A percentile compares a stretch with the other conserved stretches of the same genome.
Evolutionary conservation across 768 basidiomycete species (phyloP).

Genomic region (Suillus subluteus): DNA sequence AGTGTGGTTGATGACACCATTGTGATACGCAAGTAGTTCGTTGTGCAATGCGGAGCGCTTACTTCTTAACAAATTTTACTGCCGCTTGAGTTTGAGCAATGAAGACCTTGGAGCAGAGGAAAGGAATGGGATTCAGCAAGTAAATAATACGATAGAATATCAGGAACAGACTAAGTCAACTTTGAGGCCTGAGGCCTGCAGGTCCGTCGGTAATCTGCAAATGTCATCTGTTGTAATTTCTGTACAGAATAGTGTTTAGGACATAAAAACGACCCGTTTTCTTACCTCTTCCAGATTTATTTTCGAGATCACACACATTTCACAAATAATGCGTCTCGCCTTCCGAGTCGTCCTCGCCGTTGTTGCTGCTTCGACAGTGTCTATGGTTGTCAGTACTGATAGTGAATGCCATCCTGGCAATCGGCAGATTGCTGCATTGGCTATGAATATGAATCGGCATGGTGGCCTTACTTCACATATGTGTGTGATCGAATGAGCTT

Average conservation of each 20-base stretch:
- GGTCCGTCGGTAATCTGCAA: not conserved
- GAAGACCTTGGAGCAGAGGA: too few relatives aligned
- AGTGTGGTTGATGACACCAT: too few relatives aligned
- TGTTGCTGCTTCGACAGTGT: not conserved
- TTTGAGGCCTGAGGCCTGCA: too few relatives aligned
- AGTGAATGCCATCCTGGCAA: not conserved
- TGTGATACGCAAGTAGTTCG: too few relatives aligned
- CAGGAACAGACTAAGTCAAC: too few relatives aligned
- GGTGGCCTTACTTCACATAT: not conserved
- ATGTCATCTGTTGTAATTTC: not conserved
- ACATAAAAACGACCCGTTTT: not conserved
- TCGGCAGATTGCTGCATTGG: not conserved
- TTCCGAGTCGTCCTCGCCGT: not conserved
- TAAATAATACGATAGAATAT: too few relatives aligned
- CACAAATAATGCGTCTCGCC: not conserved
- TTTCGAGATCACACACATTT: not conserved
- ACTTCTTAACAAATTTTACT: too few relatives aligned
- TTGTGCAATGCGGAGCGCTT: too few relatives aligned
- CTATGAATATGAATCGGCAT: not conserved
- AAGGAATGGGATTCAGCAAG: too few relatives aligned
- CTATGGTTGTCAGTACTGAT: not conserved
- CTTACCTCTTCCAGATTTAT: not conserved
- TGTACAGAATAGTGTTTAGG: not conserved
- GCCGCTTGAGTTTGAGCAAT: too few relatives aligned
- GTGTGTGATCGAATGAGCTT: not conserved